Percentiles rank a stretch among this genome's conserved stretches.
Evolutionary conservation across 2,329 filamentous ascomycete species (phyloP).

Genomic region (Metarhizium album): DNA sequence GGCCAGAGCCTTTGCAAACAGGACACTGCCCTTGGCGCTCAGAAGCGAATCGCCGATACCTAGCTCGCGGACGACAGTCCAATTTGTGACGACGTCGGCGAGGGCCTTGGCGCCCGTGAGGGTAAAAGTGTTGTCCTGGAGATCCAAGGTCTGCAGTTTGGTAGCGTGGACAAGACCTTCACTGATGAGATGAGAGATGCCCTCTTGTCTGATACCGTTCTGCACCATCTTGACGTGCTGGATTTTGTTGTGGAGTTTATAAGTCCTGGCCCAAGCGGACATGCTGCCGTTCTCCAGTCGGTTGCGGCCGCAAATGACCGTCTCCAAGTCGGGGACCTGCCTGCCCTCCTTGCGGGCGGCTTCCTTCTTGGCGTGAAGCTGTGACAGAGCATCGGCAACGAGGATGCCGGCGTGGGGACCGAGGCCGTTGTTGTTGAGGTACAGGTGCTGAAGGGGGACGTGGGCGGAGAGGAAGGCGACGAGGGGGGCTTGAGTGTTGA

Average conservation of each 20-base stretch:
- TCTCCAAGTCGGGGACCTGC: constrained; percentile 75
- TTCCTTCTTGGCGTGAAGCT: constrained; percentile 75
- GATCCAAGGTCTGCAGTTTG: constrained; percentile 65
- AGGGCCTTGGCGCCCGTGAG: constrained; percentile 67
- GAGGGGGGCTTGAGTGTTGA: constrained; percentile 87
- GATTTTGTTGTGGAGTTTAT: constrained; percentile 70
- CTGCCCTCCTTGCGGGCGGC: constrained; percentile 61
- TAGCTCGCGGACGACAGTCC: constrained; percentile 69
- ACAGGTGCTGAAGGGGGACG: constrained; percentile 82
- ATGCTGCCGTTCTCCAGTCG: constrained; percentile 92
- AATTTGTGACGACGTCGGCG: constrained; percentile 61
- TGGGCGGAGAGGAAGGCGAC: constrained; percentile 85
- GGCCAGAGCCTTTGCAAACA: constrained; percentile 62
- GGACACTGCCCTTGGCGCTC: constrained; percentile 61
- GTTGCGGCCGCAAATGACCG: constrained; percentile 95
- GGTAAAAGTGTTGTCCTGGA: constrained; percentile 98
- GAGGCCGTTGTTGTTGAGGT: constrained; percentile 96
- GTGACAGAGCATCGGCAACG: constrained; percentile 76
- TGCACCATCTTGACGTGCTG: constrained; percentile 94
- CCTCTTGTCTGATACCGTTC: constrained; percentile 92
- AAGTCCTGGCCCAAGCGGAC: constrained; percentile 86
- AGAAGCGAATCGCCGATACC: constrained; percentile 84
- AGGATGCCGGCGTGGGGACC: constrained; percentile 83
- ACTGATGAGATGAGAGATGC: constrained; percentile 70
- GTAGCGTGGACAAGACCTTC: constrained; percentile 65